Conservation (phyloP, 768 basidiomycete genomes). For the Kwoniella europaea region DNA sequence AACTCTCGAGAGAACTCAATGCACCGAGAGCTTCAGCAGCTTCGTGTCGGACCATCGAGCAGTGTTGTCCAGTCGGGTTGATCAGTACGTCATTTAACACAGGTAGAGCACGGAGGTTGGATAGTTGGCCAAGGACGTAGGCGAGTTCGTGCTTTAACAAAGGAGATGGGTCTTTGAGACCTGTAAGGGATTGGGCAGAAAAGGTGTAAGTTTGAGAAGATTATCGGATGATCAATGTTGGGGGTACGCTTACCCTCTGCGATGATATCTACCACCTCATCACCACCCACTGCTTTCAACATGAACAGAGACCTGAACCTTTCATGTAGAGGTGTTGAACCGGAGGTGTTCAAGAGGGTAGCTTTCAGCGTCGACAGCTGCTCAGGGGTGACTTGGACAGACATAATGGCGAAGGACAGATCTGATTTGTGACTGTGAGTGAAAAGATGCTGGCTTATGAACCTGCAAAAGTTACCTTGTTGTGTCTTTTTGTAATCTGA, state of each 20-base stretch:
- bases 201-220: no score
- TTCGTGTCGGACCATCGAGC: slow-evolving; percentile 97
- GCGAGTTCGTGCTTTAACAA: slow-evolving; percentile 96
- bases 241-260: slow-evolving; percentile 68
- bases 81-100: slow-evolving; percentile 76
- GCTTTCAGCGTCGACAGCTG: slow-evolving; percentile 74
- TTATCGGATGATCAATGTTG: neutral
- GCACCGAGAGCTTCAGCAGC: slow-evolving; percentile 99
- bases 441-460: neutral
- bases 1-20: slow-evolving; percentile 71
- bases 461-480: neutral
- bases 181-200: no score
- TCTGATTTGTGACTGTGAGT: neutral
- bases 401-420: slow-evolving; percentile 24
- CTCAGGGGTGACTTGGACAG: slow-evolving; percentile 57
- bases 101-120: slow-evolving; percentile 72
- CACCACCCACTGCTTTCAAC: slow-evolving; percentile 76
- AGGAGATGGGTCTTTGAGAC: slow-evolving; percentile 83
- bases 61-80: slow-evolving; percentile 68
- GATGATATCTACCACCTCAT: slow-evolving; percentile 78
- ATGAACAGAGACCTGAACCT: slow-evolving; percentile 91
- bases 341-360: slow-evolving; percentile 75
- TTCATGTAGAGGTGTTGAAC: slow-evolving; percentile 76
- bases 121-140: slow-evolving; percentile 94
- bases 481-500: slow-evolving; percentile 9